A percentile compares a stretch with the other conserved stretches of the same genome.
Evolutionary conservation across 257 asterid species (phyloP).

Genomic region (Ocimum tenuiflorum): DNA sequence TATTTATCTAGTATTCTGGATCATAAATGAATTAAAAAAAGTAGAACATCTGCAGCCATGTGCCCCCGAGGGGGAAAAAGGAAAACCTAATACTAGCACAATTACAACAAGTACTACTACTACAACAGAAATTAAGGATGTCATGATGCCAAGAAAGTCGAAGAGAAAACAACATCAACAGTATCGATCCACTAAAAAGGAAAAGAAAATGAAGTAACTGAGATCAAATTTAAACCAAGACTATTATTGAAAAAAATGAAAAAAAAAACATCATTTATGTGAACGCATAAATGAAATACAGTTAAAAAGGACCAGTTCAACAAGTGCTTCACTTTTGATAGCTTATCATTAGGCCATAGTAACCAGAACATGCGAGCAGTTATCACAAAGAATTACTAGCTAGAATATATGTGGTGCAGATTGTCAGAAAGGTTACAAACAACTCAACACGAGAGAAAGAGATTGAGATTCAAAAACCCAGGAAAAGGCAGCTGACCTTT

Average conservation of each 20-base stretch:
- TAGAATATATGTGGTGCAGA: not conserved
- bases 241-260: no score
- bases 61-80: not conserved
- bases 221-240: not conserved
- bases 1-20: not conserved
- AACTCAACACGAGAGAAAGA: slow-evolving; percentile 1
- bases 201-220: not conserved
- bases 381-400: not conserved
- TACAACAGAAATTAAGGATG: not conserved
- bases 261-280: not conserved
- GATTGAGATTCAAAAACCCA: not conserved
- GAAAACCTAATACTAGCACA: no score
- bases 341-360: not conserved
- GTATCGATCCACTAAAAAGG: not conserved
- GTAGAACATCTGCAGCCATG: not conserved
- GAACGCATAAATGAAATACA: not conserved
- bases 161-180: not conserved
- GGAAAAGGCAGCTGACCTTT: slow-evolving; percentile 46
- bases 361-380: not conserved
- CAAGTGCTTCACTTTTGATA: not conserved
- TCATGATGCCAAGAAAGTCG: not conserved
- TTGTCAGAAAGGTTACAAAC: not conserved
- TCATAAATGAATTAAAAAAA: not conserved
- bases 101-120: not conserved
- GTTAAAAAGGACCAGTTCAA: not conserved